These are phyloP conservation scores for Aureobasidium vineae DNA, from an alignment of 2,329 filamentous ascomycete species.

Conservation along the genomic window DNA sequence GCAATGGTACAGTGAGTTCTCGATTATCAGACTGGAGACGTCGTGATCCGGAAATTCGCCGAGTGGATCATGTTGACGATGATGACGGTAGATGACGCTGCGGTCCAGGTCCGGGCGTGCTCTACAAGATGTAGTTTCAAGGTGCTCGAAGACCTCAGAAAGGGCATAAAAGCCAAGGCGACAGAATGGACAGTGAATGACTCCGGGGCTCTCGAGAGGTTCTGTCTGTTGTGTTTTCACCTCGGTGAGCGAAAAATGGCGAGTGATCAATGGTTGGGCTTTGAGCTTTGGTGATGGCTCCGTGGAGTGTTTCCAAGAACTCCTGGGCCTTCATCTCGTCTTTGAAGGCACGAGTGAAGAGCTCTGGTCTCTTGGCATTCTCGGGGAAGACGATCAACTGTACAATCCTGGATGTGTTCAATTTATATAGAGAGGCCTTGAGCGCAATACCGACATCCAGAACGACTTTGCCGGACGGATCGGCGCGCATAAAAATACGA, in stretches of 20 bases:
- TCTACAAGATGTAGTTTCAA: not conserved
- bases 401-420: slow-evolving; percentile 49
- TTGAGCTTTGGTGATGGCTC: slow-evolving; percentile 45
- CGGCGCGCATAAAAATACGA: slow-evolving; percentile 69
- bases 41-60: not conserved
- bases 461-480: slow-evolving; percentile 69
- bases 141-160: not conserved
- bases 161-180: not conserved
- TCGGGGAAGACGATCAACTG: slow-evolving; percentile 49
- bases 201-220: not conserved
- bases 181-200: not conserved
- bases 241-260: not conserved
- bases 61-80: not conserved
- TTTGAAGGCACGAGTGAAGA: slow-evolving; percentile 71
- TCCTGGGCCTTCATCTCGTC: slow-evolving; percentile 53
- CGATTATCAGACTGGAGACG: fast-evolving
- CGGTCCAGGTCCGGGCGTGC: not conserved
- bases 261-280: not conserved
- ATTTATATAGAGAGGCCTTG: slow-evolving; percentile 55
- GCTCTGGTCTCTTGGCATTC: slow-evolving; percentile 58
- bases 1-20: not conserved
- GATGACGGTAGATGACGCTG: not conserved
- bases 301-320: slow-evolving; percentile 44
- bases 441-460: slow-evolving; percentile 67
- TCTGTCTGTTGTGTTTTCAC: not conserved